Conservation (phyloP, 2,329 filamentous ascomycete species). For the Hymenoscyphus scutula region DNA sequence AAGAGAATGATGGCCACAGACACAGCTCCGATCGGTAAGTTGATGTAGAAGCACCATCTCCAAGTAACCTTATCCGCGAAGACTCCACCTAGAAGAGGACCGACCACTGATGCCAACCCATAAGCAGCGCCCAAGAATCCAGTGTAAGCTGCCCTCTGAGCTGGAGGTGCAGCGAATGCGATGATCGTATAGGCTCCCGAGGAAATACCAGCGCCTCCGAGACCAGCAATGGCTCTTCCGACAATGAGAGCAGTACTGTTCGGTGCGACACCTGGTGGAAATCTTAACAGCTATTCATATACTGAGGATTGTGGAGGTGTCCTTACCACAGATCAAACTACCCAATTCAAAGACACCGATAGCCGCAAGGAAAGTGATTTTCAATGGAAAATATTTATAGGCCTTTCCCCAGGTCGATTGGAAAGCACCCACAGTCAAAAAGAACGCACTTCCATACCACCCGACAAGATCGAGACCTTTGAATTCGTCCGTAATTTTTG, state of each 20-base stretch:
- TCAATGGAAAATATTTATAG: slow-evolving; percentile 38
- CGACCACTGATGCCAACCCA: slow-evolving; percentile 33
- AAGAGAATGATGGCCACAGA: slow-evolving; percentile 41
- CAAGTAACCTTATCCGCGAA: slow-evolving; percentile 40
- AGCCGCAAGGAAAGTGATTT: slow-evolving; percentile 34
- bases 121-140: slow-evolving; percentile 37
- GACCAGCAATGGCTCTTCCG: slow-evolving; percentile 38
- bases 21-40: slow-evolving; percentile 43
- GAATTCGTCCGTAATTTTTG: slow-evolving; percentile 53
- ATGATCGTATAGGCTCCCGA: slow-evolving; percentile 46
- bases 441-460: slow-evolving; percentile 59
- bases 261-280: slow-evolving; percentile 32
- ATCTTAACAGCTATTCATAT: not conserved
- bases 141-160: slow-evolving; percentile 37
- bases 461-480: slow-evolving; percentile 47
- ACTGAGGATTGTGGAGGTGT: too few species aligned
- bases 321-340: slow-evolving; percentile 38
- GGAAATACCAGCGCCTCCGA: slow-evolving; percentile 37
- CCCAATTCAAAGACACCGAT: slow-evolving; percentile 41
- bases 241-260: slow-evolving; percentile 38
- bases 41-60: slow-evolving; percentile 42
- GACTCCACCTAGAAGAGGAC: slow-evolving; percentile 39
- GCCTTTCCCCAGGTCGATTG: slow-evolving; percentile 36
- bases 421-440: slow-evolving; percentile 45
- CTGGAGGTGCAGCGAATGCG: slow-evolving; percentile 37